phyloP scores from a whole-genome alignment of 2,329 filamentous ascomycete genomes.

The Hysterium pulicare region DNA sequence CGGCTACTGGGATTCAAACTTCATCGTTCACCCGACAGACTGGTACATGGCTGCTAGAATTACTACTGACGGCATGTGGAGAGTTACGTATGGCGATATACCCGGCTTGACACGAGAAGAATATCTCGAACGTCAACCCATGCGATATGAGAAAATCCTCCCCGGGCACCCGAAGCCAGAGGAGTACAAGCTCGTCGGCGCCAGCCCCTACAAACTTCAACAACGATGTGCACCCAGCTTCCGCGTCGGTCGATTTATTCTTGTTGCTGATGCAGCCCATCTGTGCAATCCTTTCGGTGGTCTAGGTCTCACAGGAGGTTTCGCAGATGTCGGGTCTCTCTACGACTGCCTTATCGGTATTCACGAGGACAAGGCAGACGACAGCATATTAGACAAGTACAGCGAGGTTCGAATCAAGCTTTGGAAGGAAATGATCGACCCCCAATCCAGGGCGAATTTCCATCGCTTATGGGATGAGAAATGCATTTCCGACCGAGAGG shows the following conservation, averaged over 20 bases:
- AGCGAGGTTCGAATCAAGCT: slow-evolving; percentile 31
- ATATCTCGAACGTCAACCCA: slow-evolving; percentile 51
- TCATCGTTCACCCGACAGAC: slow-evolving; percentile 60
- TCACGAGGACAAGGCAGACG: slow-evolving; percentile 31
- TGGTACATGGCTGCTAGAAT: slow-evolving; percentile 63
- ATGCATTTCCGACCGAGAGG: slow-evolving; percentile 22
- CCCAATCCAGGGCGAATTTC: slow-evolving; percentile 41
- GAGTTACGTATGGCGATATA: slow-evolving; percentile 61
- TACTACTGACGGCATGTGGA: slow-evolving; percentile 57
- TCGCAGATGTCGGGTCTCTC: slow-evolving; percentile 61
- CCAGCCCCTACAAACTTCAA: slow-evolving; percentile 61
- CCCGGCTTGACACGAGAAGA: slow-evolving; percentile 53
- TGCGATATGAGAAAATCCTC: slow-evolving; percentile 56
- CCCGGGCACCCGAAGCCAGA: slow-evolving; percentile 58
- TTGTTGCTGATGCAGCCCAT: slow-evolving; percentile 62
- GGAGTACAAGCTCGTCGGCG: slow-evolving; percentile 56
- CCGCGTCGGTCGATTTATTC: slow-evolving; percentile 54
- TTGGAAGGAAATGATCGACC: slow-evolving; percentile 35
- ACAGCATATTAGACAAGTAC: slow-evolving; percentile 34
- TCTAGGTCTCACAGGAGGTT: slow-evolving; percentile 60
- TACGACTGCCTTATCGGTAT: slow-evolving; percentile 54
- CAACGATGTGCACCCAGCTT: slow-evolving; percentile 58
- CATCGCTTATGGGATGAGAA: slow-evolving; percentile 32
- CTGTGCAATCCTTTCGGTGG: slow-evolving; percentile 58
- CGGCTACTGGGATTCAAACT: slow-evolving; percentile 56